These are phyloP conservation scores for Suillus bovinus DNA, from an alignment of 768 basidiomycete genomes.

Conservation along the genomic window DNA sequence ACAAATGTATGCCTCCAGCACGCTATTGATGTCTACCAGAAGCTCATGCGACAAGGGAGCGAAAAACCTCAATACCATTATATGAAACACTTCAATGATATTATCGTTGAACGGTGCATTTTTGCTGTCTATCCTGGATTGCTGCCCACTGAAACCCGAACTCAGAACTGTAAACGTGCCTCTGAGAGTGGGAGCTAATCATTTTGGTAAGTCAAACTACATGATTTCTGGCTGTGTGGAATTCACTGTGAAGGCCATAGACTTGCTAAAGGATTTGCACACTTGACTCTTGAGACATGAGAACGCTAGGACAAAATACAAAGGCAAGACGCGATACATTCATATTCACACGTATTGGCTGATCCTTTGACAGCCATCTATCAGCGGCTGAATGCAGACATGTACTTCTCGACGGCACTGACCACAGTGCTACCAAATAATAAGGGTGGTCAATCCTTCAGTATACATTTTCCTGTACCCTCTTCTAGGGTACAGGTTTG, in stretches of 20 bases:
- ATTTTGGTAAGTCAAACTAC: slow-evolving; percentile 40
- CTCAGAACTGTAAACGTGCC: slow-evolving; percentile 43
- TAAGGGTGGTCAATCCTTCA: slow-evolving; percentile 47
- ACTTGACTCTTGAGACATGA: slow-evolving; percentile 35
- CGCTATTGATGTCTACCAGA: slow-evolving; percentile 52
- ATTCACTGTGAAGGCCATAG: slow-evolving; percentile 26
- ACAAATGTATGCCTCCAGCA: slow-evolving; percentile 59
- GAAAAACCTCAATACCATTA: slow-evolving; percentile 55
- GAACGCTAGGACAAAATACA: slow-evolving; percentile 26
- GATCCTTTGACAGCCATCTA: slow-evolving; percentile 43
- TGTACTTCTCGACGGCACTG: slow-evolving; percentile 63
- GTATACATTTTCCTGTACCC: no score
- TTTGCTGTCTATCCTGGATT: not conserved
- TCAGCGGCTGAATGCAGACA: slow-evolving; percentile 53
- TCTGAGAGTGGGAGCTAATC: slow-evolving; percentile 48
- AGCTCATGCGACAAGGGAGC: slow-evolving; percentile 35
- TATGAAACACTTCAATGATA: slow-evolving; percentile 41
- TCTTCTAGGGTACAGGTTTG: no score
- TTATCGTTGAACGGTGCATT: slow-evolving; percentile 54
- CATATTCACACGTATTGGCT: not conserved
- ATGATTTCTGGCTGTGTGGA: not conserved
- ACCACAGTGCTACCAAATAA: slow-evolving; percentile 53
- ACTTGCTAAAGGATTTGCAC: slow-evolving; percentile 42
- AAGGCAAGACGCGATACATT: slow-evolving; percentile 21
- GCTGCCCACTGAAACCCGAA: not conserved